Conservation (phyloP, 768 basidiomycete species). For the Leccinum imitatum region DNA sequence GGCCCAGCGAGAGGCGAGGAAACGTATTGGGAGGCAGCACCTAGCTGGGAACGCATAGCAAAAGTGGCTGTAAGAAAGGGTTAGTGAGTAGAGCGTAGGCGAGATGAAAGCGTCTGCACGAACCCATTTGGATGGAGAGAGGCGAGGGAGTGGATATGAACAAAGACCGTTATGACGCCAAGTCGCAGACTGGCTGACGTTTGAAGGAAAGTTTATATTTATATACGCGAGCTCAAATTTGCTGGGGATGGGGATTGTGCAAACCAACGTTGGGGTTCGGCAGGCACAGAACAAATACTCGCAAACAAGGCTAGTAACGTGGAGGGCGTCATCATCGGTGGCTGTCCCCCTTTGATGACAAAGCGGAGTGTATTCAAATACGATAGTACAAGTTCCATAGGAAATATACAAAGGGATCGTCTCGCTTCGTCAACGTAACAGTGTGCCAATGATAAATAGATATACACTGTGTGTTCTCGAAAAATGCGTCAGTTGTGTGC, state of each 20-base stretch:
- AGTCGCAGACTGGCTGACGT: constrained; percentile 32
- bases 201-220: constrained; percentile 18
- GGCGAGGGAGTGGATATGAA: constrained; percentile 5
- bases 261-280: constrained; percentile 33
- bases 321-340: neutral
- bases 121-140: constrained; percentile 38
- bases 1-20: constrained; percentile 64
- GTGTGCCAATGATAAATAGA: constrained; percentile 15
- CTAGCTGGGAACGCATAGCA: constrained; percentile 27
- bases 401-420: constrained; percentile 15
- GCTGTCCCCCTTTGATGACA: neutral
- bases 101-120: constrained; percentile 11
- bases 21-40: constrained; percentile 40
- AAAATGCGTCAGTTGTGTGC: constrained; percentile 19
- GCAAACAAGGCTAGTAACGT: constrained; percentile 14
- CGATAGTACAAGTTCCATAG: constrained; percentile 23
- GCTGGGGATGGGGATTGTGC: constrained; percentile 24
- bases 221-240: constrained; percentile 27
- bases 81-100: neutral
- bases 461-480: constrained; percentile 18
- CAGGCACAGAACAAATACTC: constrained; percentile 19
- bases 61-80: constrained; percentile 36
- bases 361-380: constrained; percentile 4
- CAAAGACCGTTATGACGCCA: constrained; percentile 31
- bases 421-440: constrained; percentile 4